These are phyloP conservation scores for Penicillium brasilianum DNA, from an alignment of 2,329 filamentous ascomycete genomes.

Conservation along the genomic window DNA sequence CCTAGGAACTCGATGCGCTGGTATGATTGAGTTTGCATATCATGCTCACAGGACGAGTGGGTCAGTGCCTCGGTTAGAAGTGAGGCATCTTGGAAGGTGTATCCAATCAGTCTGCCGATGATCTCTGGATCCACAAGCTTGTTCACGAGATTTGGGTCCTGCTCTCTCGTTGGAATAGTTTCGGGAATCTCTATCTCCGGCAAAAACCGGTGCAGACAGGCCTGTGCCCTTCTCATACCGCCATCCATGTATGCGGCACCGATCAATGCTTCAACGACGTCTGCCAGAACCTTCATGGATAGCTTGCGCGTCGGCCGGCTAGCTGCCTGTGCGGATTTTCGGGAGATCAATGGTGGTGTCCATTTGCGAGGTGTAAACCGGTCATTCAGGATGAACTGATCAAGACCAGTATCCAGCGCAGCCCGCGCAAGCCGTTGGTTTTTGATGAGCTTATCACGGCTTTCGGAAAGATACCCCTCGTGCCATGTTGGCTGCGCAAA, in stretches of 20 bases:
- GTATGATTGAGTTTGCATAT: slow-evolving; percentile 60
- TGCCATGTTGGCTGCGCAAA: slow-evolving; percentile 68
- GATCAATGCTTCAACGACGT: slow-evolving; percentile 84
- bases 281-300: slow-evolving; percentile 81
- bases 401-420: slow-evolving; percentile 67
- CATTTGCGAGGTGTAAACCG: slow-evolving; percentile 73
- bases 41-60: slow-evolving; percentile 67
- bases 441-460: slow-evolving; percentile 72
- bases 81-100: slow-evolving; percentile 70
- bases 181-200: slow-evolving; percentile 51
- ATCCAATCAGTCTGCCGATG: slow-evolving; percentile 58
- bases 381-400: slow-evolving; percentile 72
- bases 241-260: slow-evolving; percentile 75
- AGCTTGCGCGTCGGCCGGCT: slow-evolving; percentile 47
- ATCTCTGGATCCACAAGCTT: slow-evolving; percentile 22
- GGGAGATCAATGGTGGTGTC: slow-evolving; percentile 66
- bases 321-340: slow-evolving; percentile 33
- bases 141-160: background rate
- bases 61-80: slow-evolving; percentile 81
- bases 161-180: background rate
- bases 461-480: slow-evolving; percentile 73
- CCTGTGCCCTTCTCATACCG: slow-evolving; percentile 65
- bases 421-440: slow-evolving; percentile 75
- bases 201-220: slow-evolving; percentile 70
- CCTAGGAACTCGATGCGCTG: slow-evolving; percentile 88